phyloP scores from a whole-genome alignment of 2,329 filamentous ascomycete species.

The Cladosporium colombiae region DNA sequence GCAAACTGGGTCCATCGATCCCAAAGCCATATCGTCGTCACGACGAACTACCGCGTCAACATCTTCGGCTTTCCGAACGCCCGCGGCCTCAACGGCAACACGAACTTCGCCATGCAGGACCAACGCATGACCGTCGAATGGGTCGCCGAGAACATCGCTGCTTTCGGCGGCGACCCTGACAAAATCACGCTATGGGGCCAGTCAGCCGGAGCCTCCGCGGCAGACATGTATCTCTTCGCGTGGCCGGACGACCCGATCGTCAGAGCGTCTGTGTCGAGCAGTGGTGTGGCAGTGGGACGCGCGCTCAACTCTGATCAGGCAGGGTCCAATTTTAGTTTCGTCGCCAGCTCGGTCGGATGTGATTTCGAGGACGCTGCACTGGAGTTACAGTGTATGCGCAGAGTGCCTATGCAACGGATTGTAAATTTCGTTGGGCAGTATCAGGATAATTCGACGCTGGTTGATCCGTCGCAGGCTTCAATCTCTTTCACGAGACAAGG shows the following conservation, averaged over 20 bases:
- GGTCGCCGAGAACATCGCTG: constrained; percentile 51
- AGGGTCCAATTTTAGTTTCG: constrained; percentile 42
- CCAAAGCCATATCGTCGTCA: constrained; percentile 44
- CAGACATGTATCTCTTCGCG: constrained; percentile 25
- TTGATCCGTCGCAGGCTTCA: constrained; percentile 22
- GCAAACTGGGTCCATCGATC: constrained; percentile 25
- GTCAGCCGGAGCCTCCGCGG: constrained; percentile 30
- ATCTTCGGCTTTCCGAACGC: constrained; percentile 47
- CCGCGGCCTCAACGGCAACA: constrained; percentile 32
- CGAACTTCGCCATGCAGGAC: constrained; percentile 56
- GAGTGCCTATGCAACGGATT: constrained; percentile 34
- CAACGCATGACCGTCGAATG: constrained; percentile 57
- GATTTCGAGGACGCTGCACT: constrained; percentile 25
- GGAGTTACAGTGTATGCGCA: constrained; percentile 43
- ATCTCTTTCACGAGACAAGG: constrained; percentile 35
- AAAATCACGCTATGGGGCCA: constrained; percentile 34
- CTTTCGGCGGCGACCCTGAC: not conserved
- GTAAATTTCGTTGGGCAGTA: constrained; percentile 38
- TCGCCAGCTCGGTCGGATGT: constrained; percentile 42
- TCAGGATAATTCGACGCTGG: constrained; percentile 29
- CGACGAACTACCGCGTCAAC: constrained; percentile 46
- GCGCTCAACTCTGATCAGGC: constrained; percentile 24
- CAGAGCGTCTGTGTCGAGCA: not conserved
- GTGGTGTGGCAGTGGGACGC: constrained; percentile 2
- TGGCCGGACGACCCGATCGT: constrained; percentile 4